These are phyloP conservation scores for Halophytophthora polymorphica DNA, from an alignment of 352 stramenopile genomes.

Conservation along the genomic window DNA sequence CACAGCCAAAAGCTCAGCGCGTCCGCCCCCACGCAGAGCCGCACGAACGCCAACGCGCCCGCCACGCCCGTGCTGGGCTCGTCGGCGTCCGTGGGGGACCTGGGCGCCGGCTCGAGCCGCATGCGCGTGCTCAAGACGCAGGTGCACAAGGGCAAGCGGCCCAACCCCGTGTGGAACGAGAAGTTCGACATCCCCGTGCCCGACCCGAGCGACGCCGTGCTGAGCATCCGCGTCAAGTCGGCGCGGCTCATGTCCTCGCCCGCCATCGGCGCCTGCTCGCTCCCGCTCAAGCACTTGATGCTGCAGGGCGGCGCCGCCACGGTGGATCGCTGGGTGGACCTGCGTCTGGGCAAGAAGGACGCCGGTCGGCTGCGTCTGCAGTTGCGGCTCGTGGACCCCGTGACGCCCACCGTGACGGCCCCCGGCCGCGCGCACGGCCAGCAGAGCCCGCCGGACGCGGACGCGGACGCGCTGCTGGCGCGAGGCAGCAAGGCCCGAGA, in stretches of 20 bases:
- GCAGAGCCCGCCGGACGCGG: conserved; percentile 9
- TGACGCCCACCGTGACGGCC: conserved; percentile 1
- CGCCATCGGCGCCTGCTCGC: conserved; percentile 45
- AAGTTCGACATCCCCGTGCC: conserved; percentile 67
- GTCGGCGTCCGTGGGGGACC: conserved; percentile 19
- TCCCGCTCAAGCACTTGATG: conserved; percentile 45
- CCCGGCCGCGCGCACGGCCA: conserved; percentile 5
- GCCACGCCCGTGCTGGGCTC: too few relatives aligned
- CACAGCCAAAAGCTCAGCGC: conserved; percentile 25
- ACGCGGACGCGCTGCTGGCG: conserved; percentile 1
- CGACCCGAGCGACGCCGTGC: conserved; percentile 41
- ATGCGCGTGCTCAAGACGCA: conserved; percentile 64
- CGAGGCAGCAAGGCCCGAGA: conserved; percentile 24
- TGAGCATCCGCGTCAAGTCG: conserved; percentile 74
- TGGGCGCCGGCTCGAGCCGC: conserved; percentile 4
- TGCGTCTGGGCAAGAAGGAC: conserved; percentile 49
- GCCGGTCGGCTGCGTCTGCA: conserved; percentile 65
- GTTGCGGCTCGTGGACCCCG: conserved; percentile 44
- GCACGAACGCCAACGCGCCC: too few relatives aligned
- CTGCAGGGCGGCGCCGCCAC: conserved; percentile 27
- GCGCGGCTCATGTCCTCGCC: conserved; percentile 62
- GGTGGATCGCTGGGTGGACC: conserved; percentile 56
- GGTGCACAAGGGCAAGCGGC: conserved; percentile 49
- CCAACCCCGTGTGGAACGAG: conserved; percentile 70
- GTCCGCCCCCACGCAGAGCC: conserved; percentile 23